phyloP scores from a whole-genome alignment of 2,329 filamentous ascomycete genomes.

The Rachicladosporium sp. region DNA sequence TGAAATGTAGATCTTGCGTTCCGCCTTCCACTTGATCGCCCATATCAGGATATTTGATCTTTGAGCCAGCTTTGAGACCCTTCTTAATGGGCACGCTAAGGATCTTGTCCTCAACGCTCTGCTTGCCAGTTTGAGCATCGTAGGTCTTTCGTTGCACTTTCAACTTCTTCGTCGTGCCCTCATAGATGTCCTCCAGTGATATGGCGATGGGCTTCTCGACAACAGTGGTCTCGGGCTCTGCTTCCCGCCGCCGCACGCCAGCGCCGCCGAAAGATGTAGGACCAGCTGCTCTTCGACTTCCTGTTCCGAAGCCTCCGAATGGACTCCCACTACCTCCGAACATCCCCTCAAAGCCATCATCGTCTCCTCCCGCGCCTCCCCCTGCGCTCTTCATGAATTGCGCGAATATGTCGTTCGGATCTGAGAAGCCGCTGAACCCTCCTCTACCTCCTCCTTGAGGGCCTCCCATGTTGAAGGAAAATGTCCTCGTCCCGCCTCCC shows the following conservation, averaged over 20 bases:
- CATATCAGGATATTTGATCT: constrained; percentile 97
- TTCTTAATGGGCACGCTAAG: constrained; percentile 92
- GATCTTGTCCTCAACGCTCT: constrained; percentile 76
- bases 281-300: constrained; percentile 10
- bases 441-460: constrained; percentile 39
- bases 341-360: constrained; percentile 4
- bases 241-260: constrained; percentile 26
- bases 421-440: constrained; percentile 66
- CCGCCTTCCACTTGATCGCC: constrained; percentile 95
- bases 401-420: constrained; percentile 71
- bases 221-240: constrained; percentile 76
- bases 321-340: constrained; percentile 18
- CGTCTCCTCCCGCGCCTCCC: constrained; percentile 29
- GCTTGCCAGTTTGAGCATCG: constrained; percentile 67
- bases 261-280: constrained; percentile 12
- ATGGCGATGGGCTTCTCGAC: constrained; percentile 75
- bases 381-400: constrained; percentile 56
- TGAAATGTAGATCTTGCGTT: constrained; percentile 88
- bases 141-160: constrained; percentile 96
- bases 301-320: constrained; percentile 12
- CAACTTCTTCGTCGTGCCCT: constrained; percentile 86
- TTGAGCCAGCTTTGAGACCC: constrained; percentile 89
- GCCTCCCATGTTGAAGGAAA: constrained; percentile 51
- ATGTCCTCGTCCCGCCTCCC: constrained; percentile 42
- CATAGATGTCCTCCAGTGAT: constrained; percentile 77